A percentile compares a stretch with the other conserved stretches of the same genome.
phyloP scores from a whole-genome alignment of 805 yeast species.

The Groenewaldozyma tartarivorans region DNA sequence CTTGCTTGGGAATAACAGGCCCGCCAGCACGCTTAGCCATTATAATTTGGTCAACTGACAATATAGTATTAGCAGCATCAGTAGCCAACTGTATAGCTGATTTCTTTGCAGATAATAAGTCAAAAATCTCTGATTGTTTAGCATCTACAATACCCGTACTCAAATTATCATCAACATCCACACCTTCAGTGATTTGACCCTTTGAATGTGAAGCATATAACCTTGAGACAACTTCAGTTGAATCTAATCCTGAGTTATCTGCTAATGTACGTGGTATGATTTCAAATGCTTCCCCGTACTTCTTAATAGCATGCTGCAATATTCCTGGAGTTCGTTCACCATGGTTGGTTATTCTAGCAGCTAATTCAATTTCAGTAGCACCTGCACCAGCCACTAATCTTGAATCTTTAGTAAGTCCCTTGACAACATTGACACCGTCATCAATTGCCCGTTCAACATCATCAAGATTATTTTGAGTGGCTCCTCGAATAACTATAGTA shows the following conservation, averaged over 20 bases:
- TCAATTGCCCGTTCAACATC: constrained; percentile 96
- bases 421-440: constrained; percentile 89
- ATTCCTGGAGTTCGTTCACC: constrained; percentile 95
- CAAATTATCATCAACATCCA: constrained; percentile 58
- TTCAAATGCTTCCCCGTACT: constrained; percentile 90
- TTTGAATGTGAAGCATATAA: constrained; percentile 80
- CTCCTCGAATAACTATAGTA: constrained; percentile 90
- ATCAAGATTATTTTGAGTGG: constrained; percentile 86
- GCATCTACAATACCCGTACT: constrained; percentile 62
- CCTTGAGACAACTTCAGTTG: constrained; percentile 81
- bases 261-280: constrained; percentile 86
- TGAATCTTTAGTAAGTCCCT: constrained; percentile 76
- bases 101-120: constrained; percentile 67
- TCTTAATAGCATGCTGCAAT: constrained; percentile 86
- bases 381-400: constrained; percentile 93
- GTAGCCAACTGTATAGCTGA: constrained; percentile 91
- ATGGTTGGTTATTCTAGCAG: constrained; percentile 63
- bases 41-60: constrained; percentile 92
- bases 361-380: constrained; percentile 83
- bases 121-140: constrained; percentile 59
- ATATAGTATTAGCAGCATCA: constrained; percentile 84
- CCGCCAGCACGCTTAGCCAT: constrained; percentile 99
- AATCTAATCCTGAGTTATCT: constrained; percentile 88
- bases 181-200: constrained; percentile 43
- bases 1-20: constrained; percentile 80